These are phyloP conservation scores for Phytophthora kernoviae DNA, from an alignment of 352 stramenopile species.

Conservation along the genomic window DNA sequence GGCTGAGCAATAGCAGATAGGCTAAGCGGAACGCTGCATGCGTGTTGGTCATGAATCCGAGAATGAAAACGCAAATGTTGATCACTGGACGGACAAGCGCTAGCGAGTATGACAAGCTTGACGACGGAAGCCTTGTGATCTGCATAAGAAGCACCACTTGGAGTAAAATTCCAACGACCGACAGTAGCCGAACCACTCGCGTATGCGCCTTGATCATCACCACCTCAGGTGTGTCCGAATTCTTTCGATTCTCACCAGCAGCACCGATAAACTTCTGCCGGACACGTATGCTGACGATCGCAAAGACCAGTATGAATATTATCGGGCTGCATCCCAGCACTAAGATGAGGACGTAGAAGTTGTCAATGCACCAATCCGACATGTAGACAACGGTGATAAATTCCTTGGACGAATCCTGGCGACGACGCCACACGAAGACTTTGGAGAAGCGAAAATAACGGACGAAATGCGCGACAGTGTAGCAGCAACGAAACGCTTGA, in stretches of 20 bases:
- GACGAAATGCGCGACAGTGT: slow-evolving; percentile 2
- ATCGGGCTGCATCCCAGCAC: slow-evolving; percentile 42
- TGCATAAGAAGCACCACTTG: slow-evolving; percentile 42
- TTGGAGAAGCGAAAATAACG: slow-evolving; percentile 31
- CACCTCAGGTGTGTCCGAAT: slow-evolving; percentile 55
- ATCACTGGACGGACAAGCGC: slow-evolving; percentile 48
- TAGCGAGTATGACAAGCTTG: slow-evolving; percentile 45
- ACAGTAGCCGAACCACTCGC: slow-evolving; percentile 46
- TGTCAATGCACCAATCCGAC: slow-evolving; percentile 57
- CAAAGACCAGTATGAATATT: slow-evolving; percentile 44
- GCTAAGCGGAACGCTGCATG: slow-evolving; percentile 59
- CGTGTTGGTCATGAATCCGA: slow-evolving; percentile 78
- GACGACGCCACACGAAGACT: slow-evolving; percentile 8
- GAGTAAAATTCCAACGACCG: slow-evolving; percentile 43
- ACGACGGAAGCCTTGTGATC: slow-evolving; percentile 18
- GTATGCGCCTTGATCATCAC: slow-evolving; percentile 66
- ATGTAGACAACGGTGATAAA: slow-evolving; percentile 12
- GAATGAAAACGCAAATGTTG: slow-evolving; percentile 51
- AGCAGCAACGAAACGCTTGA: slow-evolving; percentile 27
- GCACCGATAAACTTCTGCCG: slow-evolving; percentile 24
- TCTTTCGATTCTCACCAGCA: slow-evolving; percentile 18
- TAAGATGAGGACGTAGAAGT: slow-evolving; percentile 40
- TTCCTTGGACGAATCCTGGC: not conserved
- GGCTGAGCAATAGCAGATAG: slow-evolving; percentile 38
- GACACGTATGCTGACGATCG: slow-evolving; percentile 33